A percentile compares a stretch with the other conserved stretches of the same genome.
Conservation (phyloP, 306 rosid genomes). For the Vigna trinervia region DNA sequence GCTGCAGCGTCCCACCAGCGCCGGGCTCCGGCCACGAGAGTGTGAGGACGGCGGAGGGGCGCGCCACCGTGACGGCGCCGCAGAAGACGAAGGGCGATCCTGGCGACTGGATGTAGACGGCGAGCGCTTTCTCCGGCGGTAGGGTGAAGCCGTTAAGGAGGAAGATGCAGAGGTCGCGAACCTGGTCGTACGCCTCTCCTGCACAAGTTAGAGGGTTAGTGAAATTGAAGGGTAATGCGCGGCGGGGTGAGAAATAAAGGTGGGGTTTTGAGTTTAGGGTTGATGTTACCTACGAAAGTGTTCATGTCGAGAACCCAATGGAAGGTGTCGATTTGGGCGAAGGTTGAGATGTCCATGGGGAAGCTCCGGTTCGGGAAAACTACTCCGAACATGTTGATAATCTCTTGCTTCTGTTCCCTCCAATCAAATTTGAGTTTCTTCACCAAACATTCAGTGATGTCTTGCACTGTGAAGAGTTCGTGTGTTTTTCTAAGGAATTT, state of each 20-base stretch:
- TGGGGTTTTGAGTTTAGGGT: background rate
- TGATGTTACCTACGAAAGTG: conserved; percentile 71
- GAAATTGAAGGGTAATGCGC: background rate
- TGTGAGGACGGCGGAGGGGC: conserved; percentile 81
- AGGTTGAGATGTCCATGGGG: conserved; percentile 89
- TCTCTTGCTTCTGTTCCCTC: background rate
- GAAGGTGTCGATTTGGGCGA: conserved; percentile 87
- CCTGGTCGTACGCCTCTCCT: conserved; percentile 86
- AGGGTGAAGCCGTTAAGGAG: conserved; percentile 81
- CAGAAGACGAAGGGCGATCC: conserved; percentile 81
- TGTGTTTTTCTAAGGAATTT: background rate
- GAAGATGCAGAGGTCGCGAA: conserved; percentile 82
- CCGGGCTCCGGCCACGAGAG: conserved; percentile 86
- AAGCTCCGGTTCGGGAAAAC: conserved; percentile 93
- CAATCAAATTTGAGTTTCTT: background rate
- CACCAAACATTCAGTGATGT: background rate
- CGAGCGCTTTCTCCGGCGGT: conserved; percentile 89
- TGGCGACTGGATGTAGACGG: conserved; percentile 89
- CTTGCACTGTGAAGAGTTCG: background rate
- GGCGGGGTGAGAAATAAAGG: background rate
- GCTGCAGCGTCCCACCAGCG: conserved; percentile 53
- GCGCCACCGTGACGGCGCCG: conserved; percentile 77
- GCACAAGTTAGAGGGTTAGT: conserved; percentile 41
- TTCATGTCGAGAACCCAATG: conserved; percentile 97
- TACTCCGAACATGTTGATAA: conserved; percentile 76